A percentile compares a stretch with the other conserved stretches of the same genome.
Conservation (phyloP, 2,329 filamentous ascomycete species). For the Corinectria fuckeliana region DNA sequence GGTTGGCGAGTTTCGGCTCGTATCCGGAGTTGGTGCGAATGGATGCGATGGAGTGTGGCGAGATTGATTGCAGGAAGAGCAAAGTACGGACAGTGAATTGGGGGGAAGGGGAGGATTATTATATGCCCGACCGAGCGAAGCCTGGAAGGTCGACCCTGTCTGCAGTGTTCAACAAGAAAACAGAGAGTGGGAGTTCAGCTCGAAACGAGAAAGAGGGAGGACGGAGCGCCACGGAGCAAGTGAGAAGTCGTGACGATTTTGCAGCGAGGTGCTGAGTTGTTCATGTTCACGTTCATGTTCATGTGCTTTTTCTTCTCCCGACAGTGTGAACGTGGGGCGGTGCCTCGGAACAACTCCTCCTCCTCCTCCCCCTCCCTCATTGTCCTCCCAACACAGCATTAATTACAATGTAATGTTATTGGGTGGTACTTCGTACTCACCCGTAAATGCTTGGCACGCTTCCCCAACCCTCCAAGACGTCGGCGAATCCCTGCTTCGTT, state of each 20-base stretch:
- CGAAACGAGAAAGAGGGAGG: neutral
- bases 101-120: conserved; percentile 9
- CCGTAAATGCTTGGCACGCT: too few species aligned
- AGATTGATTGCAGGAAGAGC: neutral
- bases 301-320: conserved; percentile 9
- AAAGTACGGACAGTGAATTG: neutral
- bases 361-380: neutral
- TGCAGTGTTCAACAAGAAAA: neutral
- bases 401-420: neutral
- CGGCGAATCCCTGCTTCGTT: neutral
- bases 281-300: conserved; percentile 32
- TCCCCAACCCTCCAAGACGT: too few species aligned
- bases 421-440: too few species aligned
- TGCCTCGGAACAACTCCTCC: conserved; percentile 16
- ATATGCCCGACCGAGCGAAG: conserved; percentile 4
- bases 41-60: neutral
- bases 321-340: conserved; percentile 4
- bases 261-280: conserved; percentile 21
- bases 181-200: neutral
- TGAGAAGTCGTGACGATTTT: neutral
- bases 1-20: neutral
- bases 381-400: neutral
- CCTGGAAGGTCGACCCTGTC: neutral
- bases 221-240: neutral
- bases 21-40: neutral